Percentiles rank a stretch among this genome's conserved stretches.
Conservation (phyloP, 768 basidiomycete species). For the Pulveroboletus sp. region DNA sequence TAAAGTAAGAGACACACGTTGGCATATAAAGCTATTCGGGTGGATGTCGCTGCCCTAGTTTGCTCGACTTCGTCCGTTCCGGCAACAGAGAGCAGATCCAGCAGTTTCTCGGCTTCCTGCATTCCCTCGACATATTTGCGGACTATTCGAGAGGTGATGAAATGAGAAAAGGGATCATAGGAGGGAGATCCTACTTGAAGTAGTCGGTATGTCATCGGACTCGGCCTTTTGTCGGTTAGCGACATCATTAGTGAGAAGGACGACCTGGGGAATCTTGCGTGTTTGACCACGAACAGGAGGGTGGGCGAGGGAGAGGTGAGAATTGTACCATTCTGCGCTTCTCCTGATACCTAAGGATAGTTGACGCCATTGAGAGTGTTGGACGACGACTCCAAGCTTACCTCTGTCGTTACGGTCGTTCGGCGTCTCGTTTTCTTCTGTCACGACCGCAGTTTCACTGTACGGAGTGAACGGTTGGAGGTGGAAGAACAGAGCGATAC, state of each 20-base stretch:
- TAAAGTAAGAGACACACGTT: conserved; percentile 47
- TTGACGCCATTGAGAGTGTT: not conserved
- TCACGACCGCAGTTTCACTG: conserved; percentile 76
- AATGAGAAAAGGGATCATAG: not conserved
- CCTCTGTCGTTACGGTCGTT: conserved; percentile 96
- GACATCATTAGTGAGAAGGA: conserved; percentile 87
- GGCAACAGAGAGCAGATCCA: conserved; percentile 76
- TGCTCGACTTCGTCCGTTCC: conserved; percentile 62
- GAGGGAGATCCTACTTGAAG: conserved; percentile 48
- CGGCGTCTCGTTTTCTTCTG: conserved; percentile 74
- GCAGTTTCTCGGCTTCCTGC: conserved; percentile 56
- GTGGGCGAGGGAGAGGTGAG: conserved; percentile 56
- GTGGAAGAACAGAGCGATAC: conserved; percentile 24
- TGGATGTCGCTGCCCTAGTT: conserved; percentile 49
- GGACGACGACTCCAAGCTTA: conserved; percentile 21
- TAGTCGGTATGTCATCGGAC: conserved; percentile 51
- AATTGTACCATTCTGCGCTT: conserved; percentile 81
- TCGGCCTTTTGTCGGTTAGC: conserved; percentile 77
- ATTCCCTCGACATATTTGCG: conserved; percentile 78
- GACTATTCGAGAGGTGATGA: conserved; percentile 37
- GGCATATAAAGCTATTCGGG: conserved; percentile 62
- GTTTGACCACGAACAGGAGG: conserved; percentile 49
- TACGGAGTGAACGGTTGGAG: not conserved
- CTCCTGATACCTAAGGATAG: conserved; percentile 73
- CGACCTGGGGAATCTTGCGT: conserved; percentile 50